Percentiles rank a stretch among this genome's conserved stretches.
These are phyloP conservation scores for Myochromella boudieri DNA, from an alignment of 768 basidiomycete species.

Conservation along the genomic window DNA sequence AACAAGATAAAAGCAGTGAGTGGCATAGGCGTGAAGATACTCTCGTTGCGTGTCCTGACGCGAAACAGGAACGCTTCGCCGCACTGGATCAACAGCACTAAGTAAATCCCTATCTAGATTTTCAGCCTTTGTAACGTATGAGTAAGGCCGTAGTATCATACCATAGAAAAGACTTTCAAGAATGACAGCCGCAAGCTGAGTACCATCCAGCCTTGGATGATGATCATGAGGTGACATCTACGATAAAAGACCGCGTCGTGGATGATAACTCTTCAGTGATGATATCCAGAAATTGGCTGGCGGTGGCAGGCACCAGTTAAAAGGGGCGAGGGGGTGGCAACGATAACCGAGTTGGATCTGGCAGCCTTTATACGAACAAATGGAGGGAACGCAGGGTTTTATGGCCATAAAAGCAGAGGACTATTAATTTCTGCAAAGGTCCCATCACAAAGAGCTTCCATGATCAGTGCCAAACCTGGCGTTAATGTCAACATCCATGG, in stretches of 20 bases:
- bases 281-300: not conserved
- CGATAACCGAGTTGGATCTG: not conserved
- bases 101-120: conserved; percentile 11
- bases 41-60: conserved; percentile 11
- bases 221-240: conserved; percentile 20
- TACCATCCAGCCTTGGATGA: conserved; percentile 18
- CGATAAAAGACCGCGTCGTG: conserved; percentile 2
- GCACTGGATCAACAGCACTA: conserved; percentile 18
- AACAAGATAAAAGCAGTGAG: conserved; percentile 18
- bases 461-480: not conserved
- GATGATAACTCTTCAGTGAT: not conserved
- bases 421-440: no score
- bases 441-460: not conserved
- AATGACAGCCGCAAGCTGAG: conserved; percentile 16
- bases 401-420: not conserved
- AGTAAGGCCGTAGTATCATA: not conserved
- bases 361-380: not conserved
- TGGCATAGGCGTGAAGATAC: conserved; percentile 19
- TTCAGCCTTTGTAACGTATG: not conserved
- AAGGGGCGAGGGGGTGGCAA: not conserved
- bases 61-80: conserved; percentile 13
- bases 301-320: not conserved
- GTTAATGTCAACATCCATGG: not conserved
- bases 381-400: not conserved
- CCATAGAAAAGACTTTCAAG: conserved; percentile 17